Evolutionary conservation across 345 rosid genomes (phyloP).

Genomic region (Punica granatum): DNA sequence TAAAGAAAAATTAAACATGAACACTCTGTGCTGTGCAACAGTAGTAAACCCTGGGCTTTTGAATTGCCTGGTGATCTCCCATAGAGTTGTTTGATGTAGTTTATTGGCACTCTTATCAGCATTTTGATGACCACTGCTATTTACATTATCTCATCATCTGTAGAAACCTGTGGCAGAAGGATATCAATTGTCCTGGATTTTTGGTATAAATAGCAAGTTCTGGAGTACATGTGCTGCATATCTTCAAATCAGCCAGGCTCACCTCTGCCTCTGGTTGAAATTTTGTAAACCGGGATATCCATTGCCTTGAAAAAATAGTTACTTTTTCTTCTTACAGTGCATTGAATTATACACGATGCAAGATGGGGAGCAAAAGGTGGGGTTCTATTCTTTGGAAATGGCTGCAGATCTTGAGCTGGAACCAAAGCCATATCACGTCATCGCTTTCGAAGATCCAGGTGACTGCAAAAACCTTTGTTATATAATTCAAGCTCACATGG

Average conservation of each 20-base stretch:
- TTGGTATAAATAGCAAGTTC: neutral
- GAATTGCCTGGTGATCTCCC: neutral
- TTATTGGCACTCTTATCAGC: neutral
- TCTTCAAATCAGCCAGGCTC: neutral
- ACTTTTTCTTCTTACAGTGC: slow-evolving; percentile 45
- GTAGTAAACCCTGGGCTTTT: neutral
- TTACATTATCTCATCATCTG: neutral
- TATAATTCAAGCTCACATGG: slow-evolving; percentile 80
- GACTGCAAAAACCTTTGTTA: slow-evolving; percentile 74
- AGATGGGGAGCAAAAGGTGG: slow-evolving; percentile 52
- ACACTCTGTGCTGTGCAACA: neutral
- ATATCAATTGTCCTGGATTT: neutral
- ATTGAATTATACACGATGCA: slow-evolving; percentile 67
- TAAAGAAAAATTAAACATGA: neutral
- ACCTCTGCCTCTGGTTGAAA: neutral
- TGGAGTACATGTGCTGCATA: neutral
- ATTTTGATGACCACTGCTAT: neutral
- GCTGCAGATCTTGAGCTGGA: slow-evolving; percentile 85
- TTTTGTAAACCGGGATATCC: neutral
- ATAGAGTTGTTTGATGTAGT: neutral
- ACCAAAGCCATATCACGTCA: slow-evolving; percentile 75
- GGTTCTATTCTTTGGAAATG: slow-evolving; percentile 89
- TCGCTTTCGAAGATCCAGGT: slow-evolving; percentile 68
- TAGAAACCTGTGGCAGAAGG: neutral
- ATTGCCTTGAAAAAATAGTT: neutral